Evolutionary conservation across 2,329 filamentous ascomycete genomes (phyloP).

Genomic region (Phyllosticta citriasiana): DNA sequence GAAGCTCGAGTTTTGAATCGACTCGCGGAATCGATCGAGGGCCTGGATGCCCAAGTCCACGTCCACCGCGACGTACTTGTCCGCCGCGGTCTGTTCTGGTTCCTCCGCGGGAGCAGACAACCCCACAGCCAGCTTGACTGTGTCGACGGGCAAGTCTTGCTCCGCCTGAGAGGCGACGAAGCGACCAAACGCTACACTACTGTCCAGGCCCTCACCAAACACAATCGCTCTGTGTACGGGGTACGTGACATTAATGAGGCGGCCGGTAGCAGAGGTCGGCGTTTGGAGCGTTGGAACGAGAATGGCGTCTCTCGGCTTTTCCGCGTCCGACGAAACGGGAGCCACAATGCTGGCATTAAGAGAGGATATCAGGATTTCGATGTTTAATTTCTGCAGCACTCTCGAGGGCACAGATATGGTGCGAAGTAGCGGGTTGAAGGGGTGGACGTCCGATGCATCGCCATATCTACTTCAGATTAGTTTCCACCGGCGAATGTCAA

Average conservation of each 20-base stretch:
- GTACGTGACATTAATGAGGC: conserved; percentile 58
- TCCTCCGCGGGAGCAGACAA: conserved; percentile 36
- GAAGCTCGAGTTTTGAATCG: conserved; percentile 56
- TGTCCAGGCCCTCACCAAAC: conserved; percentile 61
- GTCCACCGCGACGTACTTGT: conserved; percentile 45
- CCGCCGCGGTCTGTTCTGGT: conserved; percentile 16
- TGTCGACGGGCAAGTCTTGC: conserved; percentile 30
- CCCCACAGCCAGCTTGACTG: conserved; percentile 50
- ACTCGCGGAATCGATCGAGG: conserved; percentile 57
- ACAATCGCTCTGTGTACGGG: conserved; percentile 77
- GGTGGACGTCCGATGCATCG: conserved; percentile 36
- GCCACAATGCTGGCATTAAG: conserved; percentile 36
- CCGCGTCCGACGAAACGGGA: conserved; percentile 18
- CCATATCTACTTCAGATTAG: conserved; percentile 39
- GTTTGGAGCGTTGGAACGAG: conserved; percentile 68
- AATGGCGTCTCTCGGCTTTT: conserved; percentile 51
- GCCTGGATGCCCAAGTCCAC: conserved; percentile 52
- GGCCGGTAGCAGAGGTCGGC: conserved; percentile 51
- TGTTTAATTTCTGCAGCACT: conserved; percentile 47
- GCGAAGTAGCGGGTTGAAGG: conserved; percentile 44
- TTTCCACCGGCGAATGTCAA: neutral
- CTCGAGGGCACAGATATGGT: conserved; percentile 56
- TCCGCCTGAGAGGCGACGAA: conserved; percentile 25
- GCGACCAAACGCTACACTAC: conserved; percentile 46
- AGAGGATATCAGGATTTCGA: conserved; percentile 53